A percentile compares a stretch with the other conserved stretches of the same genome.
Conservation (phyloP, 176 grass and related monocot species). For the Poa annua region DNA sequence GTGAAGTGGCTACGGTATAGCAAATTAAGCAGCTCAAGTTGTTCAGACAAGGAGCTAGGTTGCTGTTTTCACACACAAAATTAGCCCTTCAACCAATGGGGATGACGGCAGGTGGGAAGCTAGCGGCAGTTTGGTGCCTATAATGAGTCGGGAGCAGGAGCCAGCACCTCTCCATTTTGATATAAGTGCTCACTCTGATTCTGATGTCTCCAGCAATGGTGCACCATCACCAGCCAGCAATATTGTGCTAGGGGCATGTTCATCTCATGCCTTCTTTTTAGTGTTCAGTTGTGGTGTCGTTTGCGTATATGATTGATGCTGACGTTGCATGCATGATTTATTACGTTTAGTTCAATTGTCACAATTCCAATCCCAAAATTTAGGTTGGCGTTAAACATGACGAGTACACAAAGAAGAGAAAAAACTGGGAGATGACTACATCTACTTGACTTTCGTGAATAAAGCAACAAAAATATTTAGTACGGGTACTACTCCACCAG, state of each 20-base stretch:
- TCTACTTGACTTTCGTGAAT: constrained; percentile 14
- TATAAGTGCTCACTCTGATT: constrained; percentile 21
- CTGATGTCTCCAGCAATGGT: constrained; percentile 38
- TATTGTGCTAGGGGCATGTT: too few species aligned
- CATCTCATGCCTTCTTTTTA: constrained; percentile 13
- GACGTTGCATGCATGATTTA: constrained; percentile 22
- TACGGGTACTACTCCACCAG: background rate
- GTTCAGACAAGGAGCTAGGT: constrained; percentile 16
- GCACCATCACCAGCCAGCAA: background rate
- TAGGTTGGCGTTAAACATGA: constrained; percentile 26
- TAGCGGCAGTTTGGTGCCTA: constrained; percentile 37
- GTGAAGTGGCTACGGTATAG: constrained; percentile 8
- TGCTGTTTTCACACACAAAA: constrained; percentile 34
- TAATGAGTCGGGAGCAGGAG: constrained; percentile 24
- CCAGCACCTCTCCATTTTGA: constrained; percentile 38
- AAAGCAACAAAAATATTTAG: constrained; percentile 28
- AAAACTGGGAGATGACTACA: too few species aligned
- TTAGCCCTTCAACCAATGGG: background rate
- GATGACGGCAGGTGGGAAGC: constrained; percentile 45
- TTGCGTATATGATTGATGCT: constrained; percentile 25
- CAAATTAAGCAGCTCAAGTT: background rate
- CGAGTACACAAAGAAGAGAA: background rate
- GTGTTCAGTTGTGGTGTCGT: constrained; percentile 15
- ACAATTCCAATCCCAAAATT: constrained; percentile 1
- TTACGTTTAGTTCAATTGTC: constrained; percentile 31